A percentile compares a stretch with the other conserved stretches of the same genome.
Conservation (phyloP, 352 stramenopile genomes). For the Pilasporangium apinafurcum region DNA sequence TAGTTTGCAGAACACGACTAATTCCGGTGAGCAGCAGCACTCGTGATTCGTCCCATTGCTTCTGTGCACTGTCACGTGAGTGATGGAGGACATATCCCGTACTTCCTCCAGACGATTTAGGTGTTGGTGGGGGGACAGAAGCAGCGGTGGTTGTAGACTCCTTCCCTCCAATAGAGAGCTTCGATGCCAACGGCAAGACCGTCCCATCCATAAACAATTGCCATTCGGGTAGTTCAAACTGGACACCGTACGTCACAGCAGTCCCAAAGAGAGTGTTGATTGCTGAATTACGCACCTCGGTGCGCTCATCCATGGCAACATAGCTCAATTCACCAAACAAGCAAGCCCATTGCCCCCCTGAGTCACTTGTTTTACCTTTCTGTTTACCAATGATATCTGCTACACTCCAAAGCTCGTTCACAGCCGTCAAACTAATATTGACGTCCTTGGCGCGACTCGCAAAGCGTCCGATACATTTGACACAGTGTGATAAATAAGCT, state of each 20-base stretch:
- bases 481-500: conserved; percentile 59
- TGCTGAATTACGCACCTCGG: conserved; percentile 95
- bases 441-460: conserved; percentile 92
- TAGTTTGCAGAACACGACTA: conserved; percentile 89
- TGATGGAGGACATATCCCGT: conserved; percentile 89
- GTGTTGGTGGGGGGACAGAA: background rate
- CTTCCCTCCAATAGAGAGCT: no score
- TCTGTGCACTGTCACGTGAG: conserved; percentile 91
- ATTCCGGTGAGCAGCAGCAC: conserved; percentile 93
- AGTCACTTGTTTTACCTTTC: conserved; percentile 7
- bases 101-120: conserved; percentile 4
- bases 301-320: conserved; percentile 88
- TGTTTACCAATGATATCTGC: conserved; percentile 80
- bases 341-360: conserved; percentile 42
- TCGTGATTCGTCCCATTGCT: conserved; percentile 97
- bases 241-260: conserved; percentile 90
- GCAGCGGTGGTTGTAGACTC: conserved; percentile 11
- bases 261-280: conserved; percentile 98
- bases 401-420: conserved; percentile 96
- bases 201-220: conserved; percentile 91
- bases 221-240: conserved; percentile 91
- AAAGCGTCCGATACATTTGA: conserved; percentile 94
- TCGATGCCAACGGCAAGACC: conserved; percentile 85
- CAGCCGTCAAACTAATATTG: conserved; percentile 96
- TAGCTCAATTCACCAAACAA: conserved; percentile 78